Percentiles rank a stretch among this genome's conserved stretches.
Evolutionary conservation across 129 eudicot species (phyloP).

Genomic region (Logfia minima): DNA sequence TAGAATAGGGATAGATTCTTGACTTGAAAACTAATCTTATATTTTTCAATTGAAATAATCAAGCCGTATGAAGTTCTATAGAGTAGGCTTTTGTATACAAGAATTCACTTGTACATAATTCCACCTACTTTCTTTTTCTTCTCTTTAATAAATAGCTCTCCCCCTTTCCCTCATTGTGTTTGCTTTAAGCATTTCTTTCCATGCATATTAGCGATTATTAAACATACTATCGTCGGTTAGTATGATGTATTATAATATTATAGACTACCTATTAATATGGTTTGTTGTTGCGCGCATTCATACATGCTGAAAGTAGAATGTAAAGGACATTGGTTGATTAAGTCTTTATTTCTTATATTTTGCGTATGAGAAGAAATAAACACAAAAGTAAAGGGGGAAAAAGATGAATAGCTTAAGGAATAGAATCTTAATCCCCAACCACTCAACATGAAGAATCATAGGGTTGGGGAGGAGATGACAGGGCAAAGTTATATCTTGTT

Average conservation of each 20-base stretch:
- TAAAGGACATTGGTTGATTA: neutral
- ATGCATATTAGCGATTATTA: slow-evolving; percentile 7
- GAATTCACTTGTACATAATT: slow-evolving; percentile 9
- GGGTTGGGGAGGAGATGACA: slow-evolving; percentile 13
- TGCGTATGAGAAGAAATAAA: neutral
- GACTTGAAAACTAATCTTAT: slow-evolving; percentile 14
- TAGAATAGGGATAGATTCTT: slow-evolving; percentile 15
- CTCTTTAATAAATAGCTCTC: neutral
- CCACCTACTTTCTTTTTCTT: neutral
- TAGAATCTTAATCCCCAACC: neutral
- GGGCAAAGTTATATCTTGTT: slow-evolving; percentile 12
- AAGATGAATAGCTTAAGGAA: neutral
- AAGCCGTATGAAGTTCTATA: neutral
- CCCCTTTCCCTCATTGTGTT: neutral
- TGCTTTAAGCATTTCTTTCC: neutral
- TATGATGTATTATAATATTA: neutral
- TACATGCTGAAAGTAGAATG: neutral
- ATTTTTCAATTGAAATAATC: neutral
- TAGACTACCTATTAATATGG: neutral
- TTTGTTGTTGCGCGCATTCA: neutral
- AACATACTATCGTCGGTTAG: neutral
- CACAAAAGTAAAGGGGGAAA: neutral
- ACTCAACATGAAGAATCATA: slow-evolving; percentile 8
- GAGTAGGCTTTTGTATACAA: slow-evolving; percentile 16
- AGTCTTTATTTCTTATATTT: neutral